A percentile compares a stretch with the other conserved stretches of the same genome.
Evolutionary conservation across 192 early-diverging fungal genomes (phyloP).

Genomic region (Chytriomyces sp.): DNA sequence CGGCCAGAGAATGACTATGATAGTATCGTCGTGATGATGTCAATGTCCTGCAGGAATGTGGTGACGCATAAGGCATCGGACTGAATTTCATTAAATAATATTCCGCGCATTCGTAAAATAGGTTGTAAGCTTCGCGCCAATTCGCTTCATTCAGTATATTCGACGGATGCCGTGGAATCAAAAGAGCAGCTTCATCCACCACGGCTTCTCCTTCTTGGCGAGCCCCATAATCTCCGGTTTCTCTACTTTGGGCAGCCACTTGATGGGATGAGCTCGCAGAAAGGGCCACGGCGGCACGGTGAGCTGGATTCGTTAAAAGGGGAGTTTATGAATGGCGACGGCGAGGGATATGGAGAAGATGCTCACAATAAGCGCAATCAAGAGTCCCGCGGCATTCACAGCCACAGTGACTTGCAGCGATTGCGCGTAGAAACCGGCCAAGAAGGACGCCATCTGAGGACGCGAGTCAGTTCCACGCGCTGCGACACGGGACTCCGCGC

Average conservation of each 20-base stretch:
- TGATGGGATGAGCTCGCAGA: conserved; percentile 8
- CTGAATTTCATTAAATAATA: too few species aligned
- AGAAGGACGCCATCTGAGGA: conserved; percentile 7
- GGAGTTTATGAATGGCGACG: neutral
- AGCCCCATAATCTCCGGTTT: neutral
- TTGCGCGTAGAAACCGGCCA: conserved; percentile 9
- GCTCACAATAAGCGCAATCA: conserved; percentile 9
- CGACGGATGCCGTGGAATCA: too few species aligned
- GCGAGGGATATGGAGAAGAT: neutral
- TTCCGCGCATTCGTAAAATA: too few species aligned
- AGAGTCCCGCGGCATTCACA: conserved; percentile 15
- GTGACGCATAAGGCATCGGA: too few species aligned
- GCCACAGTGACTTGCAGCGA: conserved; percentile 10
- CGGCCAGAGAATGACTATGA: too few species aligned
- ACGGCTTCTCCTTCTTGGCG: neutral
- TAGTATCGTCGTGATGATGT: too few species aligned
- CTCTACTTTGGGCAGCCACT: conserved; percentile 7
- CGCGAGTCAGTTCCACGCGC: neutral
- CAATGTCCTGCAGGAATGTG: too few species aligned
- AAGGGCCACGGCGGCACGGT: conserved; percentile 24
- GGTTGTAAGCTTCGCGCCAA: too few species aligned
- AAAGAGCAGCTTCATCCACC: conserved; percentile 2
- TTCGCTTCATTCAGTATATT: too few species aligned
- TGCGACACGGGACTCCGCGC: neutral
- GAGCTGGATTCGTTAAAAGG: neutral